Conservation (phyloP, 2,329 filamentous ascomycete species). For the Scortechinia acanthostroma region DNA sequence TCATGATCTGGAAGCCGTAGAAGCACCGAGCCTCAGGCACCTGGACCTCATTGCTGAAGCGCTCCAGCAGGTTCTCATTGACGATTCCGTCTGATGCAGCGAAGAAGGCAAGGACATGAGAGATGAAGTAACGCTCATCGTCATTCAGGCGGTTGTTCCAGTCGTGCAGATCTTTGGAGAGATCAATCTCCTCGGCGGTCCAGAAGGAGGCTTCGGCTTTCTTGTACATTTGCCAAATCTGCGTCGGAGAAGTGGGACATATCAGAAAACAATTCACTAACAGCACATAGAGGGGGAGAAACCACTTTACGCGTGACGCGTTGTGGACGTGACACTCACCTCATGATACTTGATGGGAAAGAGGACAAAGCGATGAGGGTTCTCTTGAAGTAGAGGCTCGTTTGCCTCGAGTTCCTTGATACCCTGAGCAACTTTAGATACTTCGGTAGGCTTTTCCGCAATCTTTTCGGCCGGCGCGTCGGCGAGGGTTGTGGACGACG, state of each 20-base stretch:
- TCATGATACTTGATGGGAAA: conserved; percentile 99
- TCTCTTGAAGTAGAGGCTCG: conserved; percentile 91
- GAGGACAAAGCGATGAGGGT: conserved; percentile 89
- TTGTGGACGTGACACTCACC: conserved; percentile 49
- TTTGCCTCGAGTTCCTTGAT: conserved; percentile 67
- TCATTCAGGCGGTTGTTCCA: conserved; percentile 97
- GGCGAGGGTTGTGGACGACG: conserved; percentile 40
- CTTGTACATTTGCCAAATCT: conserved; percentile 99
- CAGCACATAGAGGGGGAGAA: conserved; percentile 12
- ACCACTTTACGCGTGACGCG: conserved; percentile 65
- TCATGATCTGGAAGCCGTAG: conserved; percentile 99
- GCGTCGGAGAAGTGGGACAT: conserved; percentile 14
- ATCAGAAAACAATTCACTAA: too few relatives aligned
- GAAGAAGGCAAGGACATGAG: conserved; percentile 97
- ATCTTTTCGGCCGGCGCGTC: conserved; percentile 53
- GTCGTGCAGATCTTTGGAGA: conserved; percentile 97
- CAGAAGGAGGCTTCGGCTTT: conserved; percentile 99
- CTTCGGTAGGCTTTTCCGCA: conserved; percentile 41
- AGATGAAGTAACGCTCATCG: conserved; percentile 97
- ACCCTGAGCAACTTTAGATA: conserved; percentile 32
- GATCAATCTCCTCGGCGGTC: conserved; percentile 98
- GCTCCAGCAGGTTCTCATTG: conserved; percentile 98
- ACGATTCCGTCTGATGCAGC: conserved; percentile 97
- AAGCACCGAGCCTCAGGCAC: conserved; percentile 97
- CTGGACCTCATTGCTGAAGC: conserved; percentile 94